Percentiles rank a stretch among this genome's conserved stretches.
These are phyloP conservation scores for Spathaspora boniae DNA, from an alignment of 805 yeast genomes.

Conservation along the genomic window DNA sequence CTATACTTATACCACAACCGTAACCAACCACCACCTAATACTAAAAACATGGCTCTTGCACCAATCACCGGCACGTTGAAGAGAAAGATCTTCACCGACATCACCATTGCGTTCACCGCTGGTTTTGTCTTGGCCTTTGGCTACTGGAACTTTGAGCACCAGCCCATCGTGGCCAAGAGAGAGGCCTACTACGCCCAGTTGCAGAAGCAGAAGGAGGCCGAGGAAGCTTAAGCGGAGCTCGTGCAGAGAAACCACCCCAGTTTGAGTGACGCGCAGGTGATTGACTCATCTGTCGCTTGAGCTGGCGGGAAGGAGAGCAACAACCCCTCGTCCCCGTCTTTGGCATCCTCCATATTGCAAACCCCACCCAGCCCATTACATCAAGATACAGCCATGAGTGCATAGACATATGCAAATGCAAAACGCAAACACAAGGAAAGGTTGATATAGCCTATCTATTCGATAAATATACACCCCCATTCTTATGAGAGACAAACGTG, in stretches of 20 bases:
- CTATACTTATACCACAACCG: no score
- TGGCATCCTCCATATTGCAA: no score
- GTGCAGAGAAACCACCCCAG: not conserved
- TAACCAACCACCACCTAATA: no score
- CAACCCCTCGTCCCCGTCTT: no score
- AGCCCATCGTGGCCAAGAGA: conserved; percentile 65
- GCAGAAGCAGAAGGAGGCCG: conserved; percentile 69
- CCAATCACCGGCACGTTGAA: conserved; percentile 83
- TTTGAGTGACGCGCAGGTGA: not conserved
- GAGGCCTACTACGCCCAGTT: conserved; percentile 80
- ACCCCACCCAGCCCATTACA: no score
- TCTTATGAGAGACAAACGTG: no score
- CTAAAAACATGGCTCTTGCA: conserved; percentile 70
- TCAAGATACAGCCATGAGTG: no score
- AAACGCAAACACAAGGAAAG: no score
- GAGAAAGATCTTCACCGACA: conserved; percentile 77
- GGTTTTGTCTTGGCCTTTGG: conserved; percentile 61
- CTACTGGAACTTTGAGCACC: conserved; percentile 88
- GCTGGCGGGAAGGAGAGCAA: no score
- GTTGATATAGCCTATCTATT: no score
- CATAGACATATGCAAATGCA: no score
- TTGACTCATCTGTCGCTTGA: no score
- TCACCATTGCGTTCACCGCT: conserved; percentile 60
- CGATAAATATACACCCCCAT: not conserved
- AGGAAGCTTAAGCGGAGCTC: conserved; percentile 29